Evolutionary conservation across 768 basidiomycete genomes (phyloP), one percentile per base, ranked within the genome.

Genomic region (Russula lepida): DNA sequence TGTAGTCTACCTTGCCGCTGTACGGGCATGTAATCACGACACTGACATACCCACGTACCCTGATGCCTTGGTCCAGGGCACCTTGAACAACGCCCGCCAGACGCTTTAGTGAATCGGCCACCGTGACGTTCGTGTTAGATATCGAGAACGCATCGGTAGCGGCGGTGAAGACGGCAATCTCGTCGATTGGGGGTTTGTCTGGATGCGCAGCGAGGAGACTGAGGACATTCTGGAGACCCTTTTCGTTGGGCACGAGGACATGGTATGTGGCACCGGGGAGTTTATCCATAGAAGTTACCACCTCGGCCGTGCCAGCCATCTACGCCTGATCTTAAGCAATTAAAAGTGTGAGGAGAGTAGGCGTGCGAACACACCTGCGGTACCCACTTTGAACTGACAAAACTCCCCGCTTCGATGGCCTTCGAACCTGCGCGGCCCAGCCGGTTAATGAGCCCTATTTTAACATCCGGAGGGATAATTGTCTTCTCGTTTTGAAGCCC

Each of bases 311-410:
- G 23, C 90, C 90, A 17, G 85, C 89, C 92, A 95, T 93, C 91
- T 95, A 64, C 4, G 19, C 19, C 28, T 19, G 19, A 50, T 51
- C 43, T 35, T 32, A 17, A 58, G 23, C 15, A 7, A 43, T 28
- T 53, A 23, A 47, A 13, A 41, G 33, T 12, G 35, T 9, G 21
- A 47, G 27, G 21, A 28, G 15, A 21, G n/a, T 21, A 39, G 39
- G 47, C 23, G 28, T 51, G 5, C 35, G 33, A 15, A 68, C 72
- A 60, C 63, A 84, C 93, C 82, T 95, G 93, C 0, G 92, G 93
- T 27, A 95, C 88, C 88, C 92, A 92, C 73, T 92, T 93, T 0
- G 89, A 89, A 71, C 90, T 90, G 60, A 95, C 93, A 69, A 95
- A 93, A 70, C 90, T 92, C 7, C 93, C 93, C 0, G 84, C 82